Evolutionary conservation across 495 filamentous ascomycete genomes (phyloP), one percentile per base, ranked within the genome.

Genomic region (Melanomma pulvis-pyrius): DNA sequence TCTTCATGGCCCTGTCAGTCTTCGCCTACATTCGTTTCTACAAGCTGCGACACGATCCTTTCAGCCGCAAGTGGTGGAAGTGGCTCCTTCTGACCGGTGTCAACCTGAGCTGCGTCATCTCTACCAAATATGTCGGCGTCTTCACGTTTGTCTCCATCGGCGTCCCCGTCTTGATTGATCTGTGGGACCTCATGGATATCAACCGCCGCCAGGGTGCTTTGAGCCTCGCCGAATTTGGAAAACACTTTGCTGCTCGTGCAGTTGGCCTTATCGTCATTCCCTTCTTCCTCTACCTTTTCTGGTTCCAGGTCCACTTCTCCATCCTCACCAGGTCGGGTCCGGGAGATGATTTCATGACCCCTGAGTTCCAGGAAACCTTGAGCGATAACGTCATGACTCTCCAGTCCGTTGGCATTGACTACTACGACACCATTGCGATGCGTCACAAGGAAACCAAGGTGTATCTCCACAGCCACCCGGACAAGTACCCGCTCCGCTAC

Each of bases 261-360:
- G 81, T 94, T 69, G 92, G 88, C 9, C 81, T 98, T 39, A 91
- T 98, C 69, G 71, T 96, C 47, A 84, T 98, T 53, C 94, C 94
- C 36, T 97, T 97, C 84, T 83, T 98, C 70, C 94, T 98, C 78
- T 98, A 98, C 76, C 84, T 98, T 29, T 98, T 98, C 82, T 98
- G 96, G 96, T 98, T 98, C 87, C 94, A 98, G 81, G 92, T 98
- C 30, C 94, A 98, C 78, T 98, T 98, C 75, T 83, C 92, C 25
- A 90, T 98, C 71, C 82, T 98, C 57, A 89, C 81, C 44, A 84
- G 88, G 53, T 97, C 93, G 36, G 94, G 94, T 30, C 94, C 94
- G 48, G 94, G 94, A 44, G 96, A 98, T 73, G 94, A 98, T 64
- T 98, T 98, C 80, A 98, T 98, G 94, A 91, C 88, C 13, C 94